Conservation (phyloP, 2,329 filamentous ascomycete genomes). For the Lecanoromycetidae sp. region DNA sequence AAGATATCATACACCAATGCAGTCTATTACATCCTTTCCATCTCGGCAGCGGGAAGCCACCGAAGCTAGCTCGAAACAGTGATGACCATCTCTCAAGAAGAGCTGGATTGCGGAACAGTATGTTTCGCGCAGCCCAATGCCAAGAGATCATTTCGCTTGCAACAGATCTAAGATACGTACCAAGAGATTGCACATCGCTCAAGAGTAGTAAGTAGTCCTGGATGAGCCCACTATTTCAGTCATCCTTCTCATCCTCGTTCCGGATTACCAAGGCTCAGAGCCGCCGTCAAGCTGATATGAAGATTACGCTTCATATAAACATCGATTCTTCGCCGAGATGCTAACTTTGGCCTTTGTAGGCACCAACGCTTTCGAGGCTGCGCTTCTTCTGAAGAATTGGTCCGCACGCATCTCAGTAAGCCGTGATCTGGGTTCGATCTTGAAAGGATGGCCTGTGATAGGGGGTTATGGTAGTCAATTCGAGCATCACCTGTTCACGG, state of each 20-base stretch:
- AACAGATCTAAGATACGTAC: background rate
- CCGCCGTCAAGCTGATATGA: too few species aligned
- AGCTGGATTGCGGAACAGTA: background rate
- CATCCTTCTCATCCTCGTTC: too few species aligned
- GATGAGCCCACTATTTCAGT: too few species aligned
- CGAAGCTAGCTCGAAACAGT: background rate
- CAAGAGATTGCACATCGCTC: background rate
- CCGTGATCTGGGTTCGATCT: constrained; percentile 19
- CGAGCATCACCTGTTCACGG: constrained; percentile 26
- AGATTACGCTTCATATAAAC: too few species aligned
- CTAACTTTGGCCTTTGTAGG: too few species aligned
- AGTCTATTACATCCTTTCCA: constrained; percentile 4
- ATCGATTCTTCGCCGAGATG: too few species aligned
- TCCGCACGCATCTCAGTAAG: constrained; percentile 20
- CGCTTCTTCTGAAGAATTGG: constrained; percentile 20
- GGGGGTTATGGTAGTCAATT: constrained; percentile 30
- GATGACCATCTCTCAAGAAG: constrained; percentile 9
- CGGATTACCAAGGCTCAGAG: too few species aligned
- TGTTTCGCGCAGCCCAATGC: background rate
- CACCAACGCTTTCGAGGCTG: constrained; percentile 21
- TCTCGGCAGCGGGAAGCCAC: background rate
- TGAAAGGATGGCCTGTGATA: constrained; percentile 28
- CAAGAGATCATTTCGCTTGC: background rate
- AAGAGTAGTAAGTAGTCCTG: too few species aligned
- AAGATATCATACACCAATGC: constrained; percentile 12